Conservation (phyloP, 495 filamentous ascomycete genomes). For the Neurospora cerealis region DNA sequence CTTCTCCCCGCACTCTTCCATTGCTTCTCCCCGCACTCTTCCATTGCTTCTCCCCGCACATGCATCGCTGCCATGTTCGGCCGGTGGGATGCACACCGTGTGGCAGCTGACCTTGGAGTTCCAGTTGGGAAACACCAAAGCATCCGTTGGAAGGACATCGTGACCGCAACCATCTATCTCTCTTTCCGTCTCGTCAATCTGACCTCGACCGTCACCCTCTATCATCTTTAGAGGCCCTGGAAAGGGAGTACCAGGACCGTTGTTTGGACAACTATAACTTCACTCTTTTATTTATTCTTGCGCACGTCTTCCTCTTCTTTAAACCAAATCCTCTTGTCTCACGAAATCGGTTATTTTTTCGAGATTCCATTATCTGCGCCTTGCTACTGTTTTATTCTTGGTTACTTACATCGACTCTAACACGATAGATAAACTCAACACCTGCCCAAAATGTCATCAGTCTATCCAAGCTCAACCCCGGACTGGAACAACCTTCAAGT, state of each 20-base stretch:
- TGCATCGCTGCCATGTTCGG: not conserved
- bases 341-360: not conserved
- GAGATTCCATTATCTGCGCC: not conserved
- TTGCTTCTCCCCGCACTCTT: not conserved
- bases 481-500: constrained; percentile 54
- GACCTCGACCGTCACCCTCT: not conserved
- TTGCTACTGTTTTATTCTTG: not conserved
- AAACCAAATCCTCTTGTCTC: not conserved
- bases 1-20: not conserved
- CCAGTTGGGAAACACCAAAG: not conserved
- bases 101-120: not conserved
- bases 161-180: not conserved
- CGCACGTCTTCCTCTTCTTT: not conserved
- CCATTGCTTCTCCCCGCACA: not conserved
- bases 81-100: not conserved
- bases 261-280: too few relatives aligned
- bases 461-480: constrained; percentile 20
- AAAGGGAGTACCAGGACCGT: too few relatives aligned
- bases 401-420: not conserved
- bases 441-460: not conserved
- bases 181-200: not conserved
- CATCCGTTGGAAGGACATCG: not conserved
- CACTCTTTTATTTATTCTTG: not conserved
- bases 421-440: not conserved
- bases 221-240: too few relatives aligned